Base-by-base conservation (phyloP, 2,329 filamentous ascomycete genomes). In the Furcasterigmium furcatum region DNA sequence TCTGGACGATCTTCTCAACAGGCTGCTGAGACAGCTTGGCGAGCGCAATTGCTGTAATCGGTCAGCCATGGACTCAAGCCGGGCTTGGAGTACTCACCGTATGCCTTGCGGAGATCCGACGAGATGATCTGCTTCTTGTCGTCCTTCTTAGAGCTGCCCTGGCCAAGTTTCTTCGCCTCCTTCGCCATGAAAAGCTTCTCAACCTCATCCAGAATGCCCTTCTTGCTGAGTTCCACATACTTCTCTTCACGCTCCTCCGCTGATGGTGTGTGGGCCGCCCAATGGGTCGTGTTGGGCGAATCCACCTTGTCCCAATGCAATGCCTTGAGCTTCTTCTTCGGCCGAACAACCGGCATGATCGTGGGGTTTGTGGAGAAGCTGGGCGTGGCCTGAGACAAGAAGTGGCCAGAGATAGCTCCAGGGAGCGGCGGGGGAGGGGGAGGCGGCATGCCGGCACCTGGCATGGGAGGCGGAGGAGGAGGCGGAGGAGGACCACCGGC, bases 281-380 rank as follows among this genome's bases (percentile, higher is more conserved):
- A 97, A 57, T 96, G 88, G 44, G 92, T 96, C 42, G 90, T 87
- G 63, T 94, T 84, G 19, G 91, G 88, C 44, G 88, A 81, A 67
- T 99, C 94, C 45, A 99, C 90, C 74, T 97, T 97, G 70, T 99
- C 94, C 92, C 94, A 97, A 72, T 99, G 94, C 55, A 99, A 78
- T 48, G 92, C 92, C 82, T 99, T 99, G 67, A 99, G 89, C 77
- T 97, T 99, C 83, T 96, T 97, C 80, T 96, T 97, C 19, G 94
- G 91, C 56, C 92, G 78, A 43, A 91, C 88, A 49, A 91, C 87
- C 29, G 89, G 85, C 57, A 95, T 70, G 55, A 89, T 74, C 8
- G 81, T 79, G 19, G 67, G 58, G 10, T 82, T 70, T 13, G 76
- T 61, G 5, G 76, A 63, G 18, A 72, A 68, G 49, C 80, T 78